phyloP scores from a whole-genome alignment of 2,329 filamentous ascomycete species.

The Beauveria bassiana region DNA sequence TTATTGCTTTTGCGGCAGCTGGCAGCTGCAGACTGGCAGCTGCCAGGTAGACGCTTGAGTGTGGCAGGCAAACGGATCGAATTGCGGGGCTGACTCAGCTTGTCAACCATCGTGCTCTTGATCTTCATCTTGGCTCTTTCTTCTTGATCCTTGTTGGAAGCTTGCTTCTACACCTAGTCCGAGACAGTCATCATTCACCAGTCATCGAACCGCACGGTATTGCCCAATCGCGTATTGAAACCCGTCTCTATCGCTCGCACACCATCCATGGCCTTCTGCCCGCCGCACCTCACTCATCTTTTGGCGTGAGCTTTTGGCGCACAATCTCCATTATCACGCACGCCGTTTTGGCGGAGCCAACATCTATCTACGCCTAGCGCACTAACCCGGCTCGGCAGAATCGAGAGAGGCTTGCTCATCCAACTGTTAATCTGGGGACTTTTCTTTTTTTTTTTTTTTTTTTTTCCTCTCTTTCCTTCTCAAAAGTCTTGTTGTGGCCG shows the following conservation, averaged over 20 bases:
- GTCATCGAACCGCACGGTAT: conserved; percentile 2
- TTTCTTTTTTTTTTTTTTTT: neutral
- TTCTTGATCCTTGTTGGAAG: neutral
- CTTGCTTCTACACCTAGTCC: neutral
- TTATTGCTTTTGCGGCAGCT: neutral
- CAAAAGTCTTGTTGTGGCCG: neutral
- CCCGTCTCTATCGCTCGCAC: neutral
- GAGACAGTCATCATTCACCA: neutral
- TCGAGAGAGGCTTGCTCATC: neutral
- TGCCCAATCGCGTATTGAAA: conserved; percentile 7
- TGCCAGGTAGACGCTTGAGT: neutral
- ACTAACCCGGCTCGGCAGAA: conserved; percentile 3
- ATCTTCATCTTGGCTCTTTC: neutral
- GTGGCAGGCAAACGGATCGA: neutral
- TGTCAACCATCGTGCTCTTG: neutral
- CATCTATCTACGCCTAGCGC: neutral
- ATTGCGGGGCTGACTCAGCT: conserved; percentile 6
- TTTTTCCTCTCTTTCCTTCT: neutral
- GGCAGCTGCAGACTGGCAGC: neutral
- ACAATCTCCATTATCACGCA: conserved; percentile 1
- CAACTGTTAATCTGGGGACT: conserved; percentile 6
- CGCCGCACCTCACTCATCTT: neutral
- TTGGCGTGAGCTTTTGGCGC: conserved; percentile 1
- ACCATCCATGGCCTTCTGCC: neutral
- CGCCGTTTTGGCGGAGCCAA: neutral